Evolutionary conservation across 23 red algal genomes (phyloP).

Genomic region (Pyropia haitanensis): DNA sequence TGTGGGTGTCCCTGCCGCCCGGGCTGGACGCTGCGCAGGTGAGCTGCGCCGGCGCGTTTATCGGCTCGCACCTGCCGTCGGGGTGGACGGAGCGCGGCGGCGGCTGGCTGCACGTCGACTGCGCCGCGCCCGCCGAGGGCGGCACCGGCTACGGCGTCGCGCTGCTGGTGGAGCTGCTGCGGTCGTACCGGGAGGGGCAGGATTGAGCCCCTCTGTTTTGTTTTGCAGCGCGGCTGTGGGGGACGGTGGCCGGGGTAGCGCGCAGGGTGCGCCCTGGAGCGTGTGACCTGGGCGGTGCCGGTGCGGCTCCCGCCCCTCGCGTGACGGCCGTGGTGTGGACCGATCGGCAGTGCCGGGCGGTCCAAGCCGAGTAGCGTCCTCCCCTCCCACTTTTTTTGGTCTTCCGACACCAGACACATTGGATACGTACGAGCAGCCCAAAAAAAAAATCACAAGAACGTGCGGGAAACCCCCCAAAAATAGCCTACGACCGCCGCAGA

Average conservation of each 20-base stretch:
- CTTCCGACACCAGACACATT: no score
- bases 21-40: background rate
- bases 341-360: background rate
- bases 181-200: background rate
- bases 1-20: no score
- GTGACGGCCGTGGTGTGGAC: background rate
- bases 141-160: constrained; percentile 32
- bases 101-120: constrained; percentile 19
- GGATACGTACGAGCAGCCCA: no score
- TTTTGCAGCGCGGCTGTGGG: background rate
- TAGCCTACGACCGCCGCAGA: no score
- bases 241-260: background rate
- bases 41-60: constrained; percentile 19
- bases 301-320: background rate
- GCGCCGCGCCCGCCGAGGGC: constrained; percentile 10
- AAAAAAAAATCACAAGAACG: no score
- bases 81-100: background rate
- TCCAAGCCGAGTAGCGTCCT: background rate
- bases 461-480: no score
- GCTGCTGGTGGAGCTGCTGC: constrained; percentile 6
- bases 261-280: background rate
- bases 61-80: constrained; percentile 10
- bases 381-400: no score
- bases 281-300: background rate
- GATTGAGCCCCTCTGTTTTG: background rate